Conservation (phyloP, 768 basidiomycete genomes). For the Rossbeevera mucosa region DNA sequence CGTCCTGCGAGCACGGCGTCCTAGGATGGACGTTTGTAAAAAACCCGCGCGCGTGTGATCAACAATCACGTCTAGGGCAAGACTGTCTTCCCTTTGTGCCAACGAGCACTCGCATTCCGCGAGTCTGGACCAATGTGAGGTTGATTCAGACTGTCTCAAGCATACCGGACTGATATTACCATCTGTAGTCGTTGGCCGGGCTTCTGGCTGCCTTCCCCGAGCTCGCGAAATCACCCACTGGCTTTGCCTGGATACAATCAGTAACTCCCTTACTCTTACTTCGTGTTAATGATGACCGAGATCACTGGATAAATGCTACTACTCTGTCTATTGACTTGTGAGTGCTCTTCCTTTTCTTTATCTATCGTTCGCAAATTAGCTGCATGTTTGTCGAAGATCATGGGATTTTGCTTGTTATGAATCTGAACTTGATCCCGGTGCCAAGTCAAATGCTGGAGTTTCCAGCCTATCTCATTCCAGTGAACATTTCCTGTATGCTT, state of each 20-base stretch:
- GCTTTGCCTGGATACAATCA: conserved; percentile 26
- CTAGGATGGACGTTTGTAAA: conserved; percentile 21
- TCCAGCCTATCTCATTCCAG: not conserved
- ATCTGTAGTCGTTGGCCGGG: conserved; percentile 19
- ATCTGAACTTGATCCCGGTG: conserved; percentile 16
- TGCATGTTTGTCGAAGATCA: conserved; percentile 5
- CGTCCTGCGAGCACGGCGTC: not conserved
- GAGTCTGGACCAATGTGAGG: conserved; percentile 30
- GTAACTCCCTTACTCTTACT: conserved; percentile 26
- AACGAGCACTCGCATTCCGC: conserved; percentile 9
- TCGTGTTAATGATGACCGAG: conserved; percentile 2
- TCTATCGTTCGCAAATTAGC: not conserved
- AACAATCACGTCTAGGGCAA: not conserved
- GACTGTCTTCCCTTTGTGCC: not conserved
- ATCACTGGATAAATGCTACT: conserved; percentile 18
- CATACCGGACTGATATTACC: not conserved
- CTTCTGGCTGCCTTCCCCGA: conserved; percentile 23
- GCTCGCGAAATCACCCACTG: conserved; percentile 15
- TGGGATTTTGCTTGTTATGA: conserved; percentile 24
- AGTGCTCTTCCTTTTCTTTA: conserved; percentile 2
- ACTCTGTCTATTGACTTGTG: conserved; percentile 22
- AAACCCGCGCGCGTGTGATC: not conserved
- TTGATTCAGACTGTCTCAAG: not conserved
- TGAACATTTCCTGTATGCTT: not conserved
- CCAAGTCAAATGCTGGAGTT: not conserved